Evolutionary conservation across 306 rosid species (phyloP), one percentile per base, ranked within the genome.

Genomic region (Cucurbita maxima): DNA sequence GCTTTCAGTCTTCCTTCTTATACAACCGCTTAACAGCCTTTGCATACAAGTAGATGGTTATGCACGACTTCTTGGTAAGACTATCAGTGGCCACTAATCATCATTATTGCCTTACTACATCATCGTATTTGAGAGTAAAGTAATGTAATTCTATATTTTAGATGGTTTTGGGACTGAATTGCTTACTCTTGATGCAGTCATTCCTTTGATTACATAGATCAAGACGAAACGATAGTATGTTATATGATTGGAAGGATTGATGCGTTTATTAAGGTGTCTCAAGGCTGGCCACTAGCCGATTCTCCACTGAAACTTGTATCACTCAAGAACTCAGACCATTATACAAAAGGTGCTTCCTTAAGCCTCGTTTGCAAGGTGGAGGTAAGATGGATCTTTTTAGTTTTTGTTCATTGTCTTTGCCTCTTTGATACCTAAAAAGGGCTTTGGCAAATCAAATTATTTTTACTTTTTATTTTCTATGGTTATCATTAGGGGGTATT

Each of bases 251-350:
- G 88, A 55, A 92, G 87, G 64, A 77, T 87, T 69, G 97, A 82
- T 80, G 95, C 88, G 61, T 75, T 73, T 76, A 85, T 93, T 74
- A 85, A 81, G 88, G 79, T 88, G 19, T 78, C 96, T 73, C 84
- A 86, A 71, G 86, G 84, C 79, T 89, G 96, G 98, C 98, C 97
- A 44, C 8, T 84, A 44, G 63, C 77, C 54, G 82, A 79, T 67
- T 86, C 89, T 81, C 96, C 92, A 20, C 72, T 89, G 86, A 85
- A 79, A 80, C 88, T 92, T 70, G 78, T 78, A 55, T 84, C 86
- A 73, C 85, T 90, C 56, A 85, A 84, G 83, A 81, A 79, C 78
- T 88, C 91, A 15, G 85, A 86, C 75, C 80, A 77, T n/a, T 34
- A 75, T 56, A 71, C 73, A 72, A 83, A 85, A 77, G 89, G 81